Percentiles rank a stretch among this genome's conserved stretches.
Conservation (phyloP, 768 basidiomycete species). For the Xerocomellus dryophilus region DNA sequence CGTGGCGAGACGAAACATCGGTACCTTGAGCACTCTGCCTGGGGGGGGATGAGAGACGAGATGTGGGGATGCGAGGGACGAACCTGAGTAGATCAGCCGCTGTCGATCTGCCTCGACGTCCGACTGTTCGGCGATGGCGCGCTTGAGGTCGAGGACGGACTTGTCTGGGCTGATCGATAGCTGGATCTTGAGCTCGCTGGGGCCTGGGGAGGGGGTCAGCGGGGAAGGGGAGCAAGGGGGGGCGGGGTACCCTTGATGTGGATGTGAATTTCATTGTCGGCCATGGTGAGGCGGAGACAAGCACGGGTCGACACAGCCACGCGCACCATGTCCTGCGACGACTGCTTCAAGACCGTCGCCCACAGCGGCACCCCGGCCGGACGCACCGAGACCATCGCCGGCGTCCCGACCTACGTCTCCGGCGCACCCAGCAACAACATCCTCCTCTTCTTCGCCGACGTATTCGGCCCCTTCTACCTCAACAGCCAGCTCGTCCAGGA, state of each 20-base stretch:
- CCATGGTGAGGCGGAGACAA: slow-evolving; percentile 40
- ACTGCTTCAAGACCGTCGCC: slow-evolving; percentile 51
- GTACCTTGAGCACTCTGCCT: slow-evolving; percentile 75
- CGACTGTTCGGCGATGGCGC: slow-evolving; percentile 79
- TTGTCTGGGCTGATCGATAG: slow-evolving; percentile 79
- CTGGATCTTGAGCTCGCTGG: slow-evolving; percentile 89
- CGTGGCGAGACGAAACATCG: not conserved
- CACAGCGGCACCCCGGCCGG: slow-evolving; percentile 47
- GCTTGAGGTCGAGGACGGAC: slow-evolving; percentile 88
- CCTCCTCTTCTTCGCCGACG: slow-evolving; percentile 56
- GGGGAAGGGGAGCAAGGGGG: too few species aligned
- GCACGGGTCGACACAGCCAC: slow-evolving; percentile 14
- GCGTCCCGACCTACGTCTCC: slow-evolving; percentile 53
- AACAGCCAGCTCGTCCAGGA: slow-evolving; percentile 63
- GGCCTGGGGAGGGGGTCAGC: slow-evolving; percentile 45
- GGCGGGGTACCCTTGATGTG: slow-evolving; percentile 59
- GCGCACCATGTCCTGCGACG: slow-evolving; percentile 42
- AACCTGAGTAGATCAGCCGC: slow-evolving; percentile 89
- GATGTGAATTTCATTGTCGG: slow-evolving; percentile 59
- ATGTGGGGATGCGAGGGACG: slow-evolving; percentile 15
- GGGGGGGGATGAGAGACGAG: not conserved
- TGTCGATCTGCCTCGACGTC: slow-evolving; percentile 86
- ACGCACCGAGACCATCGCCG: slow-evolving; percentile 35
- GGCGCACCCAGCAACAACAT: slow-evolving; percentile 45
- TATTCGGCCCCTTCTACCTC: slow-evolving; percentile 56